Base-by-base conservation (phyloP, 139 green algal genomes). In the Diplosphaera chodatii region DNA sequence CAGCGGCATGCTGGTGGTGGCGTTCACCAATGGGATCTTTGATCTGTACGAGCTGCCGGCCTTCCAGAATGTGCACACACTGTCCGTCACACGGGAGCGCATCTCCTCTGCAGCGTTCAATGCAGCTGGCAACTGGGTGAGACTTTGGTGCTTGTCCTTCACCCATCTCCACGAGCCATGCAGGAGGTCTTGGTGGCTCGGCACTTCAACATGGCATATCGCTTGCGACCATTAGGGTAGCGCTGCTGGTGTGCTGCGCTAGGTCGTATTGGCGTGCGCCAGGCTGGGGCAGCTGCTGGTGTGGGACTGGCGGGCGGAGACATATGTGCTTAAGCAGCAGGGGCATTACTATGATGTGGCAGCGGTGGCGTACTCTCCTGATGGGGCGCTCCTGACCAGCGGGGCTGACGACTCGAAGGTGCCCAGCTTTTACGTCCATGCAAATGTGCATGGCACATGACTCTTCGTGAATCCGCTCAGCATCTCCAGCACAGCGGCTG, bases 271-370 rank as follows among this genome's bases (percentile, higher is more conserved):
- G 27, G 93, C 92, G 4, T 91, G 86, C 48, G 89, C 91, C 10
- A 76, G 76, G 56, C 85, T 98, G 63, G 95, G 95, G 6, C 95
- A 99, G 89, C 82, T 99, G 85, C 85, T 99, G 74, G 95, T 99
- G 56, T 99, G 95, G 95, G 95, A 99, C 77, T 99, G 95, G 95
- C 84, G 90, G 40, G 90, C 78, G 25, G 95, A 99, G 83, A 93
- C 78, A 29, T 98, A 99, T 74, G 90, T 97, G 41, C 79, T 97
- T 20, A 93, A 90, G 80, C 90, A 97, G 81, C 86, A 93, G 69
- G 67, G 48, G 40, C 95, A 99, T 80, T 86, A 80, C 64, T 93
- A 90, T 69, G 94, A 96, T 74, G 86, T 96, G 1, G 73, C 80
- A 1, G 64, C 83, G 3, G 68, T 76, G 0, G 85, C 84, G 23